Evolutionary conservation across 2,329 filamentous ascomycete species (phyloP).

Genomic region (Lanzia echinophila): DNA sequence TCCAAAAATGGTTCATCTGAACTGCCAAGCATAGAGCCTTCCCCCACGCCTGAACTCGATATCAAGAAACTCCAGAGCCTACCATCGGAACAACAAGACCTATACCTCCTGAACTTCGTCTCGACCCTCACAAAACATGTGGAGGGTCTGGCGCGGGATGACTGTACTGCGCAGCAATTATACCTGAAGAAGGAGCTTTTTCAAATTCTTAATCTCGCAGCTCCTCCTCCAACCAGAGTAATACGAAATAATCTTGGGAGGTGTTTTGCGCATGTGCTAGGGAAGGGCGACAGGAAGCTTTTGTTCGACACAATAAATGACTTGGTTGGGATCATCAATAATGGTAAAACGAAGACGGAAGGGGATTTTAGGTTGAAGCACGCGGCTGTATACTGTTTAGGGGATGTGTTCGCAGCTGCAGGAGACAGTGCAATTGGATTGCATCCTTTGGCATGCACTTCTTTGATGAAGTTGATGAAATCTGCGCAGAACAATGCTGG

Average conservation of each 20-base stretch:
- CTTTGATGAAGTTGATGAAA: conserved; percentile 74
- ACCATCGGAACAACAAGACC: conserved; percentile 89
- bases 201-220: conserved; percentile 77
- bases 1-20: conserved; percentile 30
- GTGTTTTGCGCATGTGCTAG: conserved; percentile 77
- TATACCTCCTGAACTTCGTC: conserved; percentile 86
- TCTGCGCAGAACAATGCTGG: conserved; percentile 73
- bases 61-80: conserved; percentile 81
- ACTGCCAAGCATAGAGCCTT: conserved; percentile 33
- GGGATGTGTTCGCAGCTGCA: conserved; percentile 83
- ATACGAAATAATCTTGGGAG: conserved; percentile 83
- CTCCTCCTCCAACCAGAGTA: conserved; percentile 78
- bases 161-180: conserved; percentile 81
- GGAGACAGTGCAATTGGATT: conserved; percentile 88
- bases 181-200: conserved; percentile 92
- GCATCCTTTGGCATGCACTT: conserved; percentile 65
- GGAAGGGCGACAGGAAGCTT: conserved; percentile 79
- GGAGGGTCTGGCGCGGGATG: conserved; percentile 63
- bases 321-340: conserved; percentile 63
- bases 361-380: conserved; percentile 75
- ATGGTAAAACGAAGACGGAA: conserved; percentile 67
- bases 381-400: conserved; percentile 79
- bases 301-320: conserved; percentile 95
- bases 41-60: conserved; percentile 72
- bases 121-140: conserved; percentile 79